A percentile compares a stretch with the other conserved stretches of the same genome.
Evolutionary conservation across 805 yeast genomes (phyloP).

Genomic region (Blastobotrys parvus): DNA sequence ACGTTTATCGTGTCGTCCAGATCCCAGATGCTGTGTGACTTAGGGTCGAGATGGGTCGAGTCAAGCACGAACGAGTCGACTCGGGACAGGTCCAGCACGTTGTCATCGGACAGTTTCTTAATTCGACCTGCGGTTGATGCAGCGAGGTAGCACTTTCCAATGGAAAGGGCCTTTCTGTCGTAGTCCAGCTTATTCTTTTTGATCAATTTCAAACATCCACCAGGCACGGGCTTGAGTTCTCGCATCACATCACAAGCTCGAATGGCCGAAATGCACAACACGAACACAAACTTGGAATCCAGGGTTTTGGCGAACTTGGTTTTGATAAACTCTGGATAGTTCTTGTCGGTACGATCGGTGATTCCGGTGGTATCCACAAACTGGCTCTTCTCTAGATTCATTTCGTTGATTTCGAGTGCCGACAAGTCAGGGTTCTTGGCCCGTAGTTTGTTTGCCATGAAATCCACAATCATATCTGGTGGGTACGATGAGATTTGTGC

Average conservation of each 20-base stretch:
- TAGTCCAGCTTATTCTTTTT: slow-evolving; percentile 64
- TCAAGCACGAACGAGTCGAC: slow-evolving; percentile 53
- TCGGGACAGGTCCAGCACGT: slow-evolving; percentile 35
- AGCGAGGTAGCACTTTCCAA: slow-evolving; percentile 36
- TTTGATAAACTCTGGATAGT: slow-evolving; percentile 46
- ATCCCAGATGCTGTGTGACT: slow-evolving; percentile 56
- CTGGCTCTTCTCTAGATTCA: slow-evolving; percentile 46
- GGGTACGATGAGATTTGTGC: slow-evolving; percentile 43
- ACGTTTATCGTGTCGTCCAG: slow-evolving; percentile 25
- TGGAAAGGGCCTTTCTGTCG: slow-evolving; percentile 41
- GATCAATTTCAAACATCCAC: slow-evolving; percentile 60
- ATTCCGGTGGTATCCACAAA: slow-evolving; percentile 59
- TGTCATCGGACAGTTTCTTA: slow-evolving; percentile 38
- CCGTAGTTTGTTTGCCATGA: slow-evolving; percentile 52
- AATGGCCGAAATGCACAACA: slow-evolving; percentile 67
- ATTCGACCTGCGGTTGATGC: slow-evolving; percentile 61
- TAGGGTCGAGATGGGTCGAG: slow-evolving; percentile 51
- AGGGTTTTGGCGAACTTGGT: slow-evolving; percentile 6
- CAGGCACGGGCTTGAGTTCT: slow-evolving; percentile 38
- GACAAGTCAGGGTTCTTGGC: slow-evolving; percentile 58
- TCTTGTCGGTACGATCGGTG: slow-evolving; percentile 46
- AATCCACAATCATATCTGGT: slow-evolving; percentile 59
- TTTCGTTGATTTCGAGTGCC: slow-evolving; percentile 64
- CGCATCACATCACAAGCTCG: slow-evolving; percentile 83
- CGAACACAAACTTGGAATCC: slow-evolving; percentile 35